Conservation (phyloP, 139 green algal species). For the Coelastrella sp. region DNA sequence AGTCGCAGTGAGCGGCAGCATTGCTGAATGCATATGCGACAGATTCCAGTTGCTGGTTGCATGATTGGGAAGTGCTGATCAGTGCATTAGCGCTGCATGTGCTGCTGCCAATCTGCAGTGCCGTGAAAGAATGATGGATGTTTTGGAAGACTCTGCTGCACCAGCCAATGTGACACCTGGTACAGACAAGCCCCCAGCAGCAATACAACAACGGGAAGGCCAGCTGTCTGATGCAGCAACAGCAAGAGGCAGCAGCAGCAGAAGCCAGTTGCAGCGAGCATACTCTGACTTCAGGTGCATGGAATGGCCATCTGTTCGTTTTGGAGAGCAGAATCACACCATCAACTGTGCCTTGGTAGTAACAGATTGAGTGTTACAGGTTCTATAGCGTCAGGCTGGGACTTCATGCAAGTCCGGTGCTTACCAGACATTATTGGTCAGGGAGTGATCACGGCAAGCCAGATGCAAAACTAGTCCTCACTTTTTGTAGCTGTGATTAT, state of each 20-base stretch:
- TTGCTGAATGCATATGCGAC: too few species aligned
- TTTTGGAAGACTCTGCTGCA: not conserved
- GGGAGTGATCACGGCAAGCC: too few species aligned
- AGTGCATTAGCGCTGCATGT: not conserved
- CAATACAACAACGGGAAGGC: not conserved
- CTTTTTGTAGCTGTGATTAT: too few species aligned
- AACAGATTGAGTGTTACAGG: too few species aligned
- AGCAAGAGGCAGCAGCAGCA: not conserved
- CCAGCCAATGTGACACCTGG: not conserved
- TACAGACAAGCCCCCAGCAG: not conserved
- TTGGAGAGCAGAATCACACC: not conserved
- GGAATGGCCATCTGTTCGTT: not conserved
- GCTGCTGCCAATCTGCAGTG: not conserved
- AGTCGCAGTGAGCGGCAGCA: too few species aligned
- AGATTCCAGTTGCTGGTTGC: too few species aligned
- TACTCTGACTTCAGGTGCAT: not conserved
- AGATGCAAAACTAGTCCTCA: too few species aligned
- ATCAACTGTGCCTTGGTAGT: too few species aligned
- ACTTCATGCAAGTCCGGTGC: too few species aligned
- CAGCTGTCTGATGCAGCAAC: not conserved
- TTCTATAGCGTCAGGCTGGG: too few species aligned
- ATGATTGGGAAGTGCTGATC: not conserved
- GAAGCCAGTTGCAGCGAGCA: not conserved
- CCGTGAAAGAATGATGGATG: constrained; percentile 22
- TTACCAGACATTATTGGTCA: too few species aligned